A percentile compares a stretch with the other conserved stretches of the same genome.
Evolutionary conservation across 1,284 basidiomycete species (phyloP).

Genomic region (Boletus subluridellus): DNA sequence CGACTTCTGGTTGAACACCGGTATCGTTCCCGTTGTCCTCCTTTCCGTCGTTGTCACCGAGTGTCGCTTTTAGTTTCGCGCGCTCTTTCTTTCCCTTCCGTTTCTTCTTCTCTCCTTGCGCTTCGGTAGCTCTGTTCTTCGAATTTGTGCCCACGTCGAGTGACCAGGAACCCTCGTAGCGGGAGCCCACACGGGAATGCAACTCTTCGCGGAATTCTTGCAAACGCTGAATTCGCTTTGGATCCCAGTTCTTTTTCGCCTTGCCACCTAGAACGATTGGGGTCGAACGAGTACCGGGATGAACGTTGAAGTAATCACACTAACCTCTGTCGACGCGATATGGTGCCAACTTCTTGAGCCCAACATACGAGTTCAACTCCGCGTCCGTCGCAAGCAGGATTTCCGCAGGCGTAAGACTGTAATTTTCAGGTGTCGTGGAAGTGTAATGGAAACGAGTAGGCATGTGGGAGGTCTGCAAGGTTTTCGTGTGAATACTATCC

Average conservation of each 20-base stretch:
- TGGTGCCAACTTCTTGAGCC: conserved; percentile 87
- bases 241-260: conserved; percentile 52
- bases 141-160: conserved; percentile 10
- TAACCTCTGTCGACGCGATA: conserved; percentile 54
- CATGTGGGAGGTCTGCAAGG: conserved; percentile 73
- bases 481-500: conserved; percentile 3
- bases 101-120: conserved; percentile 50
- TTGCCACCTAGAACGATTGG: conserved; percentile 30
- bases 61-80: conserved; percentile 44
- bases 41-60: conserved; percentile 11
- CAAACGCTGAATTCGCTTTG: conserved; percentile 63
- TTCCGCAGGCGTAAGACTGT: conserved; percentile 79
- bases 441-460: conserved; percentile 95
- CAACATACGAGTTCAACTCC: conserved; percentile 89
- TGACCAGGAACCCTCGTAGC: conserved; percentile 18
- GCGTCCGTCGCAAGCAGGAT: conserved; percentile 91
- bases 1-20: background rate
- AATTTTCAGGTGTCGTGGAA: conserved; percentile 64
- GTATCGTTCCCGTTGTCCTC: background rate
- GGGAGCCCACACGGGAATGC: conserved; percentile 20
- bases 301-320: background rate
- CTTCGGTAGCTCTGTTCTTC: conserved; percentile 5
- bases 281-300: background rate
- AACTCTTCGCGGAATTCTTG: conserved; percentile 64
- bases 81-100: conserved; percentile 76